Evolutionary conservation across 441 rosid species (phyloP).

Genomic region (Populus trichocarpa): DNA sequence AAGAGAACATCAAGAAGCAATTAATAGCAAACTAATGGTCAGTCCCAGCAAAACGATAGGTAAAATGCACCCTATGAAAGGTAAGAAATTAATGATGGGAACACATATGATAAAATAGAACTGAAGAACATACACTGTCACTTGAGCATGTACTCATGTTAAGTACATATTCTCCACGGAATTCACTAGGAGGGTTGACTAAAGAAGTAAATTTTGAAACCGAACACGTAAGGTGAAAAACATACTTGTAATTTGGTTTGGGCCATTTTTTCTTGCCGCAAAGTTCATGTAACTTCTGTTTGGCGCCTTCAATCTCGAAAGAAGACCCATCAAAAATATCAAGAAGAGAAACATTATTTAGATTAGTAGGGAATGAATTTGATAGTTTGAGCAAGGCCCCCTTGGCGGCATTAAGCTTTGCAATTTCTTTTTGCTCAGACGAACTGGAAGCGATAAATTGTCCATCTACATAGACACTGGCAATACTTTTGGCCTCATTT

Average conservation of each 20-base stretch:
- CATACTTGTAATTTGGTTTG: conserved; percentile 60
- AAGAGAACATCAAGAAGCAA: background rate
- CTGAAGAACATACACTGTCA: background rate
- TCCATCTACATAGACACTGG: conserved; percentile 53
- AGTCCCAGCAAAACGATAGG: background rate
- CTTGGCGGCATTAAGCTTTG: conserved; percentile 62
- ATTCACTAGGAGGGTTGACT: background rate
- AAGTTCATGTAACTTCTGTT: conserved; percentile 54
- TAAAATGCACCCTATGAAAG: background rate
- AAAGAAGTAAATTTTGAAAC: background rate
- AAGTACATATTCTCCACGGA: background rate
- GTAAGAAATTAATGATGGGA: background rate
- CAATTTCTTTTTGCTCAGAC: conserved; percentile 56
- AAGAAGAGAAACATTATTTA: background rate
- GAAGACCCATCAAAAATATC: conserved; percentile 18
- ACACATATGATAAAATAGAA: background rate
- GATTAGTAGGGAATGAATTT: conserved; percentile 15
- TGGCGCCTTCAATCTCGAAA: conserved; percentile 48
- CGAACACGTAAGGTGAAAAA: background rate
- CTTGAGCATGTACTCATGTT: background rate
- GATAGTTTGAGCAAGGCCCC: conserved; percentile 48
- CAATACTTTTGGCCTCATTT: conserved; percentile 30
- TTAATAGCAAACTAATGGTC: background rate
- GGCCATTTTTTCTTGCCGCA: conserved; percentile 63
- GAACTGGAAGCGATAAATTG: conserved; percentile 42